Percentiles rank a stretch among this genome's conserved stretches.
Conservation (phyloP, 148 eudicot genomes). For the Rhododendron williamsianum region DNA sequence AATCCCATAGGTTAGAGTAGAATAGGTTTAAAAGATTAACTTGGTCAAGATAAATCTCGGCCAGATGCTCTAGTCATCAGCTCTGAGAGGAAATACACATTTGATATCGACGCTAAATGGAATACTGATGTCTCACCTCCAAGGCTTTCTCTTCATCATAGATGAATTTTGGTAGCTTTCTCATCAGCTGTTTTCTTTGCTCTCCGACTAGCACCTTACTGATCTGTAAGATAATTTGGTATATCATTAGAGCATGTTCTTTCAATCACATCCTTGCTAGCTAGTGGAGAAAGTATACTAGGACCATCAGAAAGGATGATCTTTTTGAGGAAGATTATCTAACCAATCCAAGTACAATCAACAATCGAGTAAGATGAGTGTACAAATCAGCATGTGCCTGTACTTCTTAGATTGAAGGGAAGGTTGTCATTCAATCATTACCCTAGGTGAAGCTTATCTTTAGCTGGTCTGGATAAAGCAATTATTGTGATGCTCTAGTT, state of each 20-base stretch:
- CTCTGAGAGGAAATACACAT: not conserved
- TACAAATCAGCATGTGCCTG: not conserved
- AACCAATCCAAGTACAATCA: not conserved
- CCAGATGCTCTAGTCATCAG: not conserved
- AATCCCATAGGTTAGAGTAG: not conserved
- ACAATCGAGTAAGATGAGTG: not conserved
- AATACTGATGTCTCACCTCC: conserved; percentile 46
- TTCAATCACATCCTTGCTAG: not conserved
- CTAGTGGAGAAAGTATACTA: not conserved
- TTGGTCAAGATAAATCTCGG: not conserved
- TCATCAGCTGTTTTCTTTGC: conserved; percentile 80
- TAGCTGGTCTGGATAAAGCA: not conserved
- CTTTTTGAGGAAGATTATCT: not conserved
- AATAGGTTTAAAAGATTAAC: not conserved
- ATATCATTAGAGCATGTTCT: not conserved
- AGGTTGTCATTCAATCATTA: not conserved
- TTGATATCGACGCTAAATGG: not conserved
- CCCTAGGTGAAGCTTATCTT: not conserved
- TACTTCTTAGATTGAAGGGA: not conserved
- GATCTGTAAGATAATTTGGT: conserved; percentile 34
- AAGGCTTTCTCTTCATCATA: conserved; percentile 92
- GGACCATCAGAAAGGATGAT: not conserved
- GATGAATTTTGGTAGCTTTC: conserved; percentile 83
- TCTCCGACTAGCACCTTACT: conserved; percentile 78
- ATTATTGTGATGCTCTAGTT: not conserved